Base-by-base conservation (phyloP, 2,329 filamentous ascomycete species). In the Penicillium corylophilum region DNA sequence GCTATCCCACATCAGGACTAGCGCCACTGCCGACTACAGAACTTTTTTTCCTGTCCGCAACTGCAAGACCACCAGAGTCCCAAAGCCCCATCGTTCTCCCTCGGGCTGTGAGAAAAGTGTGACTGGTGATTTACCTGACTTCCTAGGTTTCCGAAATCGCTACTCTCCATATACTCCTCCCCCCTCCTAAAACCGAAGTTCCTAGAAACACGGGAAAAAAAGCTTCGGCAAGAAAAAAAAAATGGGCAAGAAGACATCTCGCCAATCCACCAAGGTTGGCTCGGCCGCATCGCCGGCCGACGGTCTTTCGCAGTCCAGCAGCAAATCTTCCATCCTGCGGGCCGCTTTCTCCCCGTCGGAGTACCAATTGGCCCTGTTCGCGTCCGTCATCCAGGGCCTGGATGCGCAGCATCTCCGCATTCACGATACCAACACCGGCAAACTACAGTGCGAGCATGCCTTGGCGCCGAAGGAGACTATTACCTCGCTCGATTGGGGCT, bases 401-500 rank as follows among this genome's bases (percentile, higher is more conserved):
- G 78, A 79, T 65, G 74, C 73, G 42, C 77, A 80, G 56, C 76
- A 79, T 56, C 67, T 81, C 47, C 75, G 78, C 51, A 76, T 80
- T 46, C 78, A 81, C 64, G 77, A 80, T 57, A 77, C 76, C 38
- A 71, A 66, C 50, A 79, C 77, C 35, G 77, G 76, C 43, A 73
- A 74, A 33, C 68, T 80, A 57, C 75, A 75, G 51, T 79, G 77
- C 61, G 78, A 80, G 61, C 72, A 80, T 70, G 70, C 73, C 7
- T 64, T 78, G 51, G 72, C 69, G 44, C 71, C 77, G 24, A 77
- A 75, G 56, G 72, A 77, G 51, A 69, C 66, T 4, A 70, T 79
- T 50, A 79, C 76, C 7, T 80, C 76, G 16, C 64, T 81, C 43
- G 76, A 79, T 43, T 81, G 78, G 78, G 78, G 78, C 18, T 77